Base-by-base conservation (phyloP, 108 stramenopile species). In the Cyclotella kingstonii region DNA sequence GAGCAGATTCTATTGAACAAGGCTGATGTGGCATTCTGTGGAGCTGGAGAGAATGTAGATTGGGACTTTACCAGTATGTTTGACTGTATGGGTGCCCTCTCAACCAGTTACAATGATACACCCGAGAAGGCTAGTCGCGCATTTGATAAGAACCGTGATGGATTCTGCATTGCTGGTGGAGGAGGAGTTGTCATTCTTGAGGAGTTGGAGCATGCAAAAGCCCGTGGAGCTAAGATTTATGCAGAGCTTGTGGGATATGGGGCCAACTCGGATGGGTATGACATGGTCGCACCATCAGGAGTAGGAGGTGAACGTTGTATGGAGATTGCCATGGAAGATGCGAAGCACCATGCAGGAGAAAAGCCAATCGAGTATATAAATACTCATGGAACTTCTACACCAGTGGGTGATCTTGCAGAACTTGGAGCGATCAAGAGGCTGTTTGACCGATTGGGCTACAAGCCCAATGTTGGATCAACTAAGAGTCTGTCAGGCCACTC, bases 121-220 rank as follows among this genome's bases (percentile, higher is more conserved):
- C 97, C 97, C 39, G 76, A 82, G 60, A 81, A 81, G 35, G 95
- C 95, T 0, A 84, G 84, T 41, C 82, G 94, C 26, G 96, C 98
- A 7, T 99, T 99, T 54, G 97, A 98, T 76, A 92, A 93, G 81
- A 87, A 73, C 64, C 86, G 98, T 22, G 96, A 96, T 62, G 98
- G 98, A 21, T 99, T 99, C 81, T 96, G 98, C 46, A 98, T 99
- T 85, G 98, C 94, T 55, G 98, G 97, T 38, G 98, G 98, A 4
- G 95, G 96, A 42, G 98, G 97, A 26, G 86, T 99, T 29, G 67
- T 99, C 41, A 80, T 99, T 29, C 77, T 99, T 35, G 98, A 99
- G 77, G 94, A 95, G 52, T 73, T 95, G 68, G 97, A 97, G 66
- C 96, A 97, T 60, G 98, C 98, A 60, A 88, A 92, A 80, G 80